These are phyloP conservation scores for Fusarium domesticum DNA, from an alignment of 2,329 filamentous ascomycete species.

Conservation along the genomic window DNA sequence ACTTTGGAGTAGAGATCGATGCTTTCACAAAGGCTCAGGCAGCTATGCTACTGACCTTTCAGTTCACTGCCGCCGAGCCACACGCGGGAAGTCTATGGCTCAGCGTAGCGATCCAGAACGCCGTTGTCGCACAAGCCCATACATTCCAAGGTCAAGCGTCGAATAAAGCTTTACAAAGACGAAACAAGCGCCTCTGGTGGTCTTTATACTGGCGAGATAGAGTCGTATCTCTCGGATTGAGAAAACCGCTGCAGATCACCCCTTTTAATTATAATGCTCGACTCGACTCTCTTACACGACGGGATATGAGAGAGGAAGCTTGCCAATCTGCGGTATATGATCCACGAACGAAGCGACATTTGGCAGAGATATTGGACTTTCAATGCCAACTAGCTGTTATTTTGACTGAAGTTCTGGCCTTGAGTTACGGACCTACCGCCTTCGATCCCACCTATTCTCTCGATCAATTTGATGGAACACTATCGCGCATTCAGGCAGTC, in stretches of 20 bases:
- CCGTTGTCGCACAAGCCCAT: slow-evolving; percentile 14
- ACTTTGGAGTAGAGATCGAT: slow-evolving; percentile 12
- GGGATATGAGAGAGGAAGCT: slow-evolving; percentile 2
- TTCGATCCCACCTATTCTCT: slow-evolving; percentile 5
- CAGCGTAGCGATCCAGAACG: slow-evolving; percentile 14
- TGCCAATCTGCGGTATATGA: slow-evolving; percentile 3
- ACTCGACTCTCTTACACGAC: background rate
- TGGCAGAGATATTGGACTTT: slow-evolving; percentile 1
- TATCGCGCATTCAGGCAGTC: slow-evolving; percentile 1
- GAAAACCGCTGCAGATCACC: slow-evolving; percentile 5
- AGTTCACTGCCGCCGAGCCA: slow-evolving; percentile 16
- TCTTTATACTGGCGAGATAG: slow-evolving; percentile 7
- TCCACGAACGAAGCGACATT: background rate
- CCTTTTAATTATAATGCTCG: slow-evolving; percentile 4
- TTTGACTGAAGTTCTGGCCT: slow-evolving; percentile 1
- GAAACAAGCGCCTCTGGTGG: slow-evolving; percentile 12
- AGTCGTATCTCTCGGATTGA: slow-evolving; percentile 2
- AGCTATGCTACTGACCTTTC: slow-evolving; percentile 14
- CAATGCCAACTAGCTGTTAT: slow-evolving; percentile 2
- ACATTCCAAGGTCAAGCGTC: slow-evolving; percentile 8
- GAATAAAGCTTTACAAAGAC: slow-evolving; percentile 1
- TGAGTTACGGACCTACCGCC: slow-evolving; percentile 1
- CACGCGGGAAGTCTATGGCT: slow-evolving; percentile 20
- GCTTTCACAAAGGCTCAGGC: slow-evolving; percentile 15
- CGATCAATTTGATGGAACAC: slow-evolving; percentile 2